These are phyloP conservation scores for Lithospermum erythrorhizon DNA, from an alignment of 257 asterid species.

Conservation along the genomic window DNA sequence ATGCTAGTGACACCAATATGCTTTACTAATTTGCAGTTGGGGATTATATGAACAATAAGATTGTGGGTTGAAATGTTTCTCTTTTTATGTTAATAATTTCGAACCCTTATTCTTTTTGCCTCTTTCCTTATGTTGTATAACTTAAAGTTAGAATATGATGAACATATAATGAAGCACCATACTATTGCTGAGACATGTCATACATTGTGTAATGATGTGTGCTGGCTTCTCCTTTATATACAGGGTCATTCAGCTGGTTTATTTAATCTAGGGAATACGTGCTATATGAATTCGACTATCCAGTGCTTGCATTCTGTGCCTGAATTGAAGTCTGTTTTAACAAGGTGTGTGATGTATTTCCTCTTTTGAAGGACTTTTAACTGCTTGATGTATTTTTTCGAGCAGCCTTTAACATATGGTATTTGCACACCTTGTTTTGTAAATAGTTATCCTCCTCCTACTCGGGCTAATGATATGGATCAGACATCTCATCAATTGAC, in stretches of 20 bases:
- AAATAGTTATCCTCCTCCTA: constrained; percentile 66
- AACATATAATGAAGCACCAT: too few relatives aligned
- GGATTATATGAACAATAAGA: too few relatives aligned
- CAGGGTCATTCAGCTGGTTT: constrained; percentile 99
- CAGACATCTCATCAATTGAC: constrained; percentile 79
- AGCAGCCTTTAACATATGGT: constrained; percentile 3
- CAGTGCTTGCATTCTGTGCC: constrained; percentile 97
- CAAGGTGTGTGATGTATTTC: constrained; percentile 41
- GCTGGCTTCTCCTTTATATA: not conserved
- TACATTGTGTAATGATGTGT: constrained; percentile 9
- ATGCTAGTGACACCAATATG: too few relatives aligned
- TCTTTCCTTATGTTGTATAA: too few relatives aligned
- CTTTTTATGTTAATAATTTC: too few relatives aligned
- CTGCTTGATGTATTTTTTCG: not conserved
- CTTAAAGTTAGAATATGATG: too few relatives aligned
- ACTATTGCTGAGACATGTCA: not conserved
- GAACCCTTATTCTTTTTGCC: too few relatives aligned
- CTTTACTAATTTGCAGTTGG: too few relatives aligned
- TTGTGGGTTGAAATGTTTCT: too few relatives aligned
- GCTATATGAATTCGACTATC: constrained; percentile 96
- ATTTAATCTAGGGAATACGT: constrained; percentile 85
- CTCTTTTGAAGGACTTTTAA: constrained; percentile 3
- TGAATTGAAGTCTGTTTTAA: constrained; percentile 77
- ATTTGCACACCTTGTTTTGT: constrained; percentile 12
- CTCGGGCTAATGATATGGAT: constrained; percentile 56